phyloP scores from a whole-genome alignment of 2,329 filamentous ascomycete species.

The Aspergillus sp. region DNA sequence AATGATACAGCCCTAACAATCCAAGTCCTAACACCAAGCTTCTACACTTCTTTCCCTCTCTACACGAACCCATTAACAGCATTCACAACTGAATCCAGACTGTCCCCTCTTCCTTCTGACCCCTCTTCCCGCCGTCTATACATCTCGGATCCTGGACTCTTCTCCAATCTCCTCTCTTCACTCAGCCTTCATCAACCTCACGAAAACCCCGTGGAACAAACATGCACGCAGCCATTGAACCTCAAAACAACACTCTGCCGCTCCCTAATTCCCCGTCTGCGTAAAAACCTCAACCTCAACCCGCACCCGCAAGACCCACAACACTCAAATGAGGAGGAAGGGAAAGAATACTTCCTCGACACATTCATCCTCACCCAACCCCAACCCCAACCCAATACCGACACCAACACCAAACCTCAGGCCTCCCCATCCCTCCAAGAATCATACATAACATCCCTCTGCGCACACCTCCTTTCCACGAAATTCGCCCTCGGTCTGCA shows the following conservation, averaged over 20 bases:
- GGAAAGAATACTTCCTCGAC: too few relatives aligned
- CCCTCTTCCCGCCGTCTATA: neutral
- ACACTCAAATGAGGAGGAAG: too few relatives aligned
- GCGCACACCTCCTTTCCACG: neutral
- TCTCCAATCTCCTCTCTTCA: neutral
- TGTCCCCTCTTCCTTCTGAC: neutral
- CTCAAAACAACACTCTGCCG: too few relatives aligned
- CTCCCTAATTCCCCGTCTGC: neutral
- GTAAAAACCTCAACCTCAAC: neutral
- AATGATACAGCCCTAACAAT: neutral
- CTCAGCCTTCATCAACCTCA: neutral
- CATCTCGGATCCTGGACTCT: neutral
- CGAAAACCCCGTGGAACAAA: too few relatives aligned
- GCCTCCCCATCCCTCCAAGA: neutral
- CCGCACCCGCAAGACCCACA: too few relatives aligned
- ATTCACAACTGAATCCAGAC: neutral
- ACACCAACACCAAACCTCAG: neutral
- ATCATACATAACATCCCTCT: neutral
- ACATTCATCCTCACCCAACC: neutral
- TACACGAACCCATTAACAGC: neutral
- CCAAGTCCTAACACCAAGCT: neutral
- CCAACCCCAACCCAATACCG: neutral
- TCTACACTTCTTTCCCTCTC: slow-evolving; percentile 1
- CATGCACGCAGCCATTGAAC: too few relatives aligned
- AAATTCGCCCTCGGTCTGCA: neutral